A percentile compares a stretch with the other conserved stretches of the same genome.
Conservation (phyloP, 2,329 filamentous ascomycete genomes). For the Penicillium expansum region DNA sequence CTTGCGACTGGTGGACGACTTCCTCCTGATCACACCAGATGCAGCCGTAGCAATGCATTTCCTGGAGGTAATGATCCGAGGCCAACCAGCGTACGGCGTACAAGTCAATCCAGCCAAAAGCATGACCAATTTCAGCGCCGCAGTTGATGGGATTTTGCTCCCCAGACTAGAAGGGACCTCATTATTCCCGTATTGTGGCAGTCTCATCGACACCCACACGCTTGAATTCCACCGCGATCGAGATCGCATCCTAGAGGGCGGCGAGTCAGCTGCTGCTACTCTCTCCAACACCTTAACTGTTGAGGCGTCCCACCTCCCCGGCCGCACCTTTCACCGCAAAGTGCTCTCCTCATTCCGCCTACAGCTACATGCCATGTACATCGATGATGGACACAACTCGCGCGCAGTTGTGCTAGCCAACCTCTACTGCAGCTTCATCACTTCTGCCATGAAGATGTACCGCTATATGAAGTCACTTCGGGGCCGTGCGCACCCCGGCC, state of each 20-base stretch:
- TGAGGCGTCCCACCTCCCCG: slow-evolving; percentile 68
- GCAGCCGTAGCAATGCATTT: slow-evolving; percentile 67
- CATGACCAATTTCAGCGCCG: slow-evolving; percentile 75
- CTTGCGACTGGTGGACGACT: slow-evolving; percentile 86
- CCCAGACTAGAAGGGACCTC: slow-evolving; percentile 46
- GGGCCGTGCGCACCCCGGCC: slow-evolving; percentile 50
- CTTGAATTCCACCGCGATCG: slow-evolving; percentile 72
- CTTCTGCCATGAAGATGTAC: slow-evolving; percentile 73
- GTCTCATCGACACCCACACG: slow-evolving; percentile 69
- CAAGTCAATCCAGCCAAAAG: slow-evolving; percentile 74
- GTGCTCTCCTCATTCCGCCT: slow-evolving; percentile 73
- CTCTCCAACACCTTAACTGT: slow-evolving; percentile 74
- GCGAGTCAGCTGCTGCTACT: slow-evolving; percentile 52
- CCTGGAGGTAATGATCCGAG: slow-evolving; percentile 74
- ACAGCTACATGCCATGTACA: slow-evolving; percentile 63
- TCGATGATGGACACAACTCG: slow-evolving; percentile 68
- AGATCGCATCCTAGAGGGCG: slow-evolving; percentile 47
- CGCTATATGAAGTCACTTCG: slow-evolving; percentile 61
- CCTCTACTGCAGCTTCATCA: slow-evolving; percentile 69
- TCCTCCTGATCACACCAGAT: slow-evolving; percentile 78
- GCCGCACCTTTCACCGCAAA: slow-evolving; percentile 77
- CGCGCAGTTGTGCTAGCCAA: slow-evolving; percentile 67
- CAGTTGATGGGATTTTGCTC: slow-evolving; percentile 54
- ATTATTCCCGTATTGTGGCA: slow-evolving; percentile 84
- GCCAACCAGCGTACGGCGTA: slow-evolving; percentile 77